Evolutionary conservation across 2,329 filamentous ascomycete species (phyloP).

Genomic region (Botrytis galanthina): DNA sequence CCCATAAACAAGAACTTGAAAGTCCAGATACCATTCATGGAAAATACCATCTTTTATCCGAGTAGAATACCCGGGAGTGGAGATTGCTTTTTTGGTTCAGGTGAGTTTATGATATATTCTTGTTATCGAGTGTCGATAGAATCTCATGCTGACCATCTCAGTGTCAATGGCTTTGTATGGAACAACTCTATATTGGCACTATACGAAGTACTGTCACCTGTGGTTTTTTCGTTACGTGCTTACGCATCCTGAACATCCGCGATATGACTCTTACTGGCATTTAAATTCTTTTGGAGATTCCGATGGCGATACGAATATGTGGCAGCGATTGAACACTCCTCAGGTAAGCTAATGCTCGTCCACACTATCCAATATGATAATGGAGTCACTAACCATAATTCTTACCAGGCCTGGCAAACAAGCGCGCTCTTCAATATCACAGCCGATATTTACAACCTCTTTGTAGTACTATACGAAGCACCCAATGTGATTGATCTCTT

Average conservation of each 20-base stretch:
- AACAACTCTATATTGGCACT: not conserved
- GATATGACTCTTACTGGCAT: not conserved
- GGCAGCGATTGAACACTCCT: not conserved
- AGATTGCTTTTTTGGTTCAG: not conserved
- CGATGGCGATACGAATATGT: not conserved
- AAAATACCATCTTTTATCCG: not conserved
- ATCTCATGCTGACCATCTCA: not conserved
- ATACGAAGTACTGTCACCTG: not conserved
- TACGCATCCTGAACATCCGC: not conserved
- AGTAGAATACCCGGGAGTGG: not conserved
- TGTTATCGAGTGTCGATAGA: not conserved
- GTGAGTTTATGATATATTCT: not conserved
- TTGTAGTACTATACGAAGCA: not conserved
- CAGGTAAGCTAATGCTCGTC: not conserved
- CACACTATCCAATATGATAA: no score
- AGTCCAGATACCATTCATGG: not conserved
- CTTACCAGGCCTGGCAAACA: constrained; percentile 3
- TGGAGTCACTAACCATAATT: not conserved
- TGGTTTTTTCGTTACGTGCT: constrained; percentile 7
- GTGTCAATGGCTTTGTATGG: constrained; percentile 6
- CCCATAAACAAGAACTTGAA: fast-evolving
- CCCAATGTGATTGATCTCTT: not conserved
- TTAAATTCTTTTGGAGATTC: not conserved
- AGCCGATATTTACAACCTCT: constrained; percentile 10
- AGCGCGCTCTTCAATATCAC: not conserved